Percentiles rank a stretch among this genome's conserved stretches.
Conservation (phyloP, 148 eudicot genomes). For the Camellia sinensis region DNA sequence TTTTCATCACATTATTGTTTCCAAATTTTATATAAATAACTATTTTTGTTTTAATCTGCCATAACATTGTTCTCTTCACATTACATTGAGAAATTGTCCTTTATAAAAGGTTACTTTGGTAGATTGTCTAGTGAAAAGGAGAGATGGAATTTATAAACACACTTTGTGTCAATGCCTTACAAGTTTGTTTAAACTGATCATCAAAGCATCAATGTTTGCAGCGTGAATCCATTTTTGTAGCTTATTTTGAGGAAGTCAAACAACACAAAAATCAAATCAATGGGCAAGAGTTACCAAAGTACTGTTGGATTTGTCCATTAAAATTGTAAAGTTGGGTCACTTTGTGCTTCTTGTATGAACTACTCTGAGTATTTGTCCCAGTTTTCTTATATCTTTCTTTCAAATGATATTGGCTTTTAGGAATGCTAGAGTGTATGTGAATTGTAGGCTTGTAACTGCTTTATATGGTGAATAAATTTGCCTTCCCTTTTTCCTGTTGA, state of each 20-base stretch:
- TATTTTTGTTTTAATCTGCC: background rate
- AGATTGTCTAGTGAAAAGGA: background rate
- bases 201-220: background rate
- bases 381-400: too few species aligned
- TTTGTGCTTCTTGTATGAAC: too few species aligned
- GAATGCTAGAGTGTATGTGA: background rate
- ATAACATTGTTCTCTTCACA: background rate
- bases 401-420: too few species aligned
- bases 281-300: too few species aligned
- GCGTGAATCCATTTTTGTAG: background rate
- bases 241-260: background rate
- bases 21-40: too few species aligned
- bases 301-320: too few species aligned
- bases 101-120: background rate
- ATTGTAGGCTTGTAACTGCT: background rate
- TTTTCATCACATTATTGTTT: background rate
- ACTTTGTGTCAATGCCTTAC: background rate
- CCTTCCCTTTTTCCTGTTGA: background rate
- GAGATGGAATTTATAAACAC: background rate
- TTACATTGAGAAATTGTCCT: background rate
- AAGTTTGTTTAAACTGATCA: background rate
- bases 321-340: too few species aligned
- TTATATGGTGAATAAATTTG: background rate
- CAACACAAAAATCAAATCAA: too few species aligned
- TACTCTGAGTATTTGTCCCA: too few species aligned